Conservation (phyloP, 1,139 yeast species). For the Pichiaceae sp. region DNA sequence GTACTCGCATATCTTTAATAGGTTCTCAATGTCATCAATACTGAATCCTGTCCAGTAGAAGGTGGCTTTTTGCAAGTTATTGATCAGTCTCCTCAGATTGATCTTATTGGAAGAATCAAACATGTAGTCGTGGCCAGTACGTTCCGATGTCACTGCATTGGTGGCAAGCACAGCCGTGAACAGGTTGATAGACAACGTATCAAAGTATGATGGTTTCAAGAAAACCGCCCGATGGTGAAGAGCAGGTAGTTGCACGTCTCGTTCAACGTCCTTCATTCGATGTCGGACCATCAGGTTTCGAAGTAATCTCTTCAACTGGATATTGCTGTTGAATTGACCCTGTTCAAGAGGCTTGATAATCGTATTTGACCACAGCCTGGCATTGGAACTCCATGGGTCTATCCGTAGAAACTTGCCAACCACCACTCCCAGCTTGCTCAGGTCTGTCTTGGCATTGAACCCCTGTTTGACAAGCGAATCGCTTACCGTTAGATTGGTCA, state of each 20-base stretch:
- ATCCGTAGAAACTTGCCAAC: constrained; percentile 46
- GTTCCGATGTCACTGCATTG: constrained; percentile 65
- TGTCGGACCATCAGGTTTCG: constrained; percentile 48
- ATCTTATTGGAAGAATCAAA: constrained; percentile 50
- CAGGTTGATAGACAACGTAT: constrained; percentile 50
- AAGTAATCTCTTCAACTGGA: constrained; percentile 34
- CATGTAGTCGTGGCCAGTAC: constrained; percentile 63
- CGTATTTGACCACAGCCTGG: constrained; percentile 37
- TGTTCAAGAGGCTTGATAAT: constrained; percentile 41
- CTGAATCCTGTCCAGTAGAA: constrained; percentile 72
- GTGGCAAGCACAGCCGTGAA: constrained; percentile 62
- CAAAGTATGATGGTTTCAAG: constrained; percentile 53
- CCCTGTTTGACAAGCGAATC: constrained; percentile 27
- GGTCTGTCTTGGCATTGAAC: constrained; percentile 41
- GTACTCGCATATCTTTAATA: constrained; percentile 39
- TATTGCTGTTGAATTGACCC: constrained; percentile 31
- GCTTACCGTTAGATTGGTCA: constrained; percentile 50
- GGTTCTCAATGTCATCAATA: constrained; percentile 42
- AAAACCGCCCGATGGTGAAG: constrained; percentile 50
- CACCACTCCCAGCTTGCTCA: constrained; percentile 44
- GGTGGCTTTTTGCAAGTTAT: constrained; percentile 57
- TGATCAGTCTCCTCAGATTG: constrained; percentile 47
- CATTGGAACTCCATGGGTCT: constrained; percentile 47
- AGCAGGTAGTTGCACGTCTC: constrained; percentile 50
- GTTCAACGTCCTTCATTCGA: constrained; percentile 40